phyloP scores from a whole-genome alignment of 2,329 filamentous ascomycete species.

The Madurella fahalii region DNA sequence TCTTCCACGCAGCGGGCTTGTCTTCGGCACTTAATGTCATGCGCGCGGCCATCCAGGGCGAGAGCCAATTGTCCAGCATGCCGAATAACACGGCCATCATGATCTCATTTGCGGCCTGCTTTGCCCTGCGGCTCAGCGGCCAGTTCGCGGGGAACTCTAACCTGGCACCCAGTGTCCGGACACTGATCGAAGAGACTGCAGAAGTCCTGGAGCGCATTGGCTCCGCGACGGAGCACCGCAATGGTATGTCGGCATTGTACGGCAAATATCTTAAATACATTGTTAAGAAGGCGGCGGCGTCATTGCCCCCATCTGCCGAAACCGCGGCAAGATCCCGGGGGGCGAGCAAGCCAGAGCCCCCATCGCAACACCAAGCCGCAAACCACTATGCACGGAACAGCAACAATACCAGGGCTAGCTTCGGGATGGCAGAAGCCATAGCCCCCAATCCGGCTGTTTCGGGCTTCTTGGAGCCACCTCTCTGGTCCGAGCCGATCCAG shows the following conservation, averaged over 20 bases:
- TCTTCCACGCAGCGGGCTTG: constrained; percentile 67
- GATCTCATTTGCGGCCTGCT: constrained; percentile 71
- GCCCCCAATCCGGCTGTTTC: constrained; percentile 27
- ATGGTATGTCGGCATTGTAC: constrained; percentile 57
- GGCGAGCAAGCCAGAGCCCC: constrained; percentile 10
- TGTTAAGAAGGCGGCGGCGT: constrained; percentile 36
- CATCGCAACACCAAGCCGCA: constrained; percentile 15
- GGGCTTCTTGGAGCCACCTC: constrained; percentile 27
- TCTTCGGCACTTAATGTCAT: constrained; percentile 72
- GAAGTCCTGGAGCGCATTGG: constrained; percentile 67
- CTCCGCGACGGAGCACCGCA: constrained; percentile 59
- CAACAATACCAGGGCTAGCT: constrained; percentile 11
- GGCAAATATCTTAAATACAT: constrained; percentile 44
- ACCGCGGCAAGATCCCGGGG: constrained; percentile 14
- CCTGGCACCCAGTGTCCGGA: constrained; percentile 58
- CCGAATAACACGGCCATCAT: constrained; percentile 76
- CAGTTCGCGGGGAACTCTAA: constrained; percentile 54
- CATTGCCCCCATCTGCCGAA: constrained; percentile 15
- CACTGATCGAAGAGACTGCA: constrained; percentile 64
- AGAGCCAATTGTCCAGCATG: constrained; percentile 67
- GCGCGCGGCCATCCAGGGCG: constrained; percentile 68
- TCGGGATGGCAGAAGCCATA: constrained; percentile 24
- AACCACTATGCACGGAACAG: constrained; percentile 13
- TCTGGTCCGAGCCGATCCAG: constrained; percentile 51
- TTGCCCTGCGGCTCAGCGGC: constrained; percentile 60